Base-by-base conservation (phyloP, 2,329 filamentous ascomycete species). In the Ceratocystis eucalypticola region DNA sequence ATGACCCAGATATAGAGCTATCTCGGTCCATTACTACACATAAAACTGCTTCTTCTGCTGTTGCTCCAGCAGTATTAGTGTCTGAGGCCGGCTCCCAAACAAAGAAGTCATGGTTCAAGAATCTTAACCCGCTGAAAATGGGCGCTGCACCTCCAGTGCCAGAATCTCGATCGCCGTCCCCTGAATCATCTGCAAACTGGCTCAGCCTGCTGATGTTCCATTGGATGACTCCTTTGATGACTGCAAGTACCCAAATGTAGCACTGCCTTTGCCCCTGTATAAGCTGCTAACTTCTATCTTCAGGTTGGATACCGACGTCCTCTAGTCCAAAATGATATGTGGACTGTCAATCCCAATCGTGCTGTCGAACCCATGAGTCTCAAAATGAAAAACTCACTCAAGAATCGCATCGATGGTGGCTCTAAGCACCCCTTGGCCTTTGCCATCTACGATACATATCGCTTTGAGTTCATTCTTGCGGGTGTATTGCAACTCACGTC, bases 151-250 rank as follows among this genome's bases (percentile, higher is more conserved):
- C 84, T 1, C 77, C 81, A 0, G 76, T 87, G 0, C 85, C 85
- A 46, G 75, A 80, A 61, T 78, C 80, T 70, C 78, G 79, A 66
- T 71, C 70, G 5, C 74, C 79, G 0, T 91, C 84, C 5, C 83
- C 82, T 69, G 92, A 96, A 76, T 80, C 90, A 73, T 80, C 78
- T 3, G 92, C 92, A 4, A 78, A 82, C 1, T 87, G 91, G 72
- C 82, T 94, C 69, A 96, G 89, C 76, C 74, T 80, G 66, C 74
- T 96, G 25, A 88, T 87, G 3, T 97, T 96, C 73, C 84, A 91
- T 74, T 97, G 93, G 93, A 93, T 96, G 81, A 85, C 85, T 0
- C 87, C 90, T 1, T 73, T 97, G 66, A 97, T 97, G 92, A 80
- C 77, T 69, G 87, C 88, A 75, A 77, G 83, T 78, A 28, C 5